phyloP scores from a whole-genome alignment of 2,329 filamentous ascomycete genomes.

The Alternaria gaisen region DNA sequence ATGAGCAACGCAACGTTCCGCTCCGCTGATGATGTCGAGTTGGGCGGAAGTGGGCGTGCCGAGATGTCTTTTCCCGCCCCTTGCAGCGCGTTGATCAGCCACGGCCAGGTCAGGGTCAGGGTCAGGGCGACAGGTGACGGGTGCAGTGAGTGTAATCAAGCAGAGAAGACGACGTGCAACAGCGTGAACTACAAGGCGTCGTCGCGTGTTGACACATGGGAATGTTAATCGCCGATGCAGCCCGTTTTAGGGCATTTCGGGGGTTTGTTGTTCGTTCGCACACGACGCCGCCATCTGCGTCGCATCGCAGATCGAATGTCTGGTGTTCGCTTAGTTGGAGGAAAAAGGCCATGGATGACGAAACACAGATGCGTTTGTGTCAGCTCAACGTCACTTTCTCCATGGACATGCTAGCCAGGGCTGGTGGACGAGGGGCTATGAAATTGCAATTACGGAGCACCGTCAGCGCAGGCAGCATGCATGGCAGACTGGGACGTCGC shows the following conservation, averaged over 20 bases:
- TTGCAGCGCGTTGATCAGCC: slow-evolving; percentile 5
- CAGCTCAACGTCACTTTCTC: neutral
- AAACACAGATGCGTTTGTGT: neutral
- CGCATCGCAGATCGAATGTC: slow-evolving; percentile 26
- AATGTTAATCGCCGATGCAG: slow-evolving; percentile 10
- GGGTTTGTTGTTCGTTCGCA: slow-evolving; percentile 5
- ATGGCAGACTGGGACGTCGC: neutral
- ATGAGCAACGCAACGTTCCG: slow-evolving; percentile 5
- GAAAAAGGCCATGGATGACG: neutral
- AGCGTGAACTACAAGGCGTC: neutral
- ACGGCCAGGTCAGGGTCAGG: neutral
- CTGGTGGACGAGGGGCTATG: neutral
- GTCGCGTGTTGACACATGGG: neutral
- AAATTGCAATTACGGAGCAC: slow-evolving; percentile 4
- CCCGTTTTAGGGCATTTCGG: neutral
- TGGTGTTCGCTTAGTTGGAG: slow-evolving; percentile 6
- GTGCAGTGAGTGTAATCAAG: neutral
- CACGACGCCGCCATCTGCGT: slow-evolving; percentile 14
- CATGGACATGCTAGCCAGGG: neutral
- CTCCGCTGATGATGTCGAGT: slow-evolving; percentile 1
- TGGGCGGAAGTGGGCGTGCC: slow-evolving; percentile 15
- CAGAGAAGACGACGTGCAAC: neutral
- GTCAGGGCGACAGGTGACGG: neutral
- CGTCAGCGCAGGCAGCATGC: slow-evolving; percentile 1
- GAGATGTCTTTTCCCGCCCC: slow-evolving; percentile 26